Evolutionary conservation across 805 yeast species (phyloP).

Genomic region (Metschnikowia santaceciliae): DNA sequence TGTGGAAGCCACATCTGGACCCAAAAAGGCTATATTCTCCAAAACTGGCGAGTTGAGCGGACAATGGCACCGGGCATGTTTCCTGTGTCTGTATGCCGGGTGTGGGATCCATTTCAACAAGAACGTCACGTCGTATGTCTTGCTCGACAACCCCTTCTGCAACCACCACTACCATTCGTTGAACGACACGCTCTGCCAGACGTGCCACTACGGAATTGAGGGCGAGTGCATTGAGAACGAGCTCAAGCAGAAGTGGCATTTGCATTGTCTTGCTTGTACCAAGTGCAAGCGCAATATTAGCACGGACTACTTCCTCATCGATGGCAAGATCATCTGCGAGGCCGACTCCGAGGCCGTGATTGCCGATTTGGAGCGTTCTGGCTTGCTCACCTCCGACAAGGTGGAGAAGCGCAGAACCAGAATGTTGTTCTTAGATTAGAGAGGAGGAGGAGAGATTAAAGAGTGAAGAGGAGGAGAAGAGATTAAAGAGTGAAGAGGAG

Average conservation of each 20-base stretch:
- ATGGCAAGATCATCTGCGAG: conserved; percentile 52
- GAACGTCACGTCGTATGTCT: conserved; percentile 67
- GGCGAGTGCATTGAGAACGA: conserved; percentile 87
- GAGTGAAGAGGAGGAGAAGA: no score
- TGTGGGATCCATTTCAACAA: conserved; percentile 60
- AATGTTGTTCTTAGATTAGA: conserved; percentile 30
- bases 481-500: no score
- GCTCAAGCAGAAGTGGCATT: conserved; percentile 67
- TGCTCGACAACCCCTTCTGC: conserved; percentile 79
- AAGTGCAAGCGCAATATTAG: conserved; percentile 51
- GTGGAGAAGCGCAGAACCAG: conserved; percentile 44
- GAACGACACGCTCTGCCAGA: conserved; percentile 70
- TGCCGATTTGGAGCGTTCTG: conserved; percentile 17
- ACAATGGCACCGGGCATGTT: conserved; percentile 91
- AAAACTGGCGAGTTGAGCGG: conserved; percentile 81
- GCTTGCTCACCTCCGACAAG: conserved; percentile 24
- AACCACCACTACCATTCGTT: conserved; percentile 67
- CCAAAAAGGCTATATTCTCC: conserved; percentile 69
- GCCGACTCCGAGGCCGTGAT: conserved; percentile 31
- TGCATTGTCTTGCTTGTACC: conserved; percentile 64
- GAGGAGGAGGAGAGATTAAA: no score
- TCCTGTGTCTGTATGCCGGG: conserved; percentile 53
- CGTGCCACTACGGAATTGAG: conserved; percentile 75
- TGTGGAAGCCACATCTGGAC: conserved; percentile 43
- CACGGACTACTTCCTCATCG: conserved; percentile 52